Evolutionary conservation across 2,329 filamentous ascomycete species (phyloP).

Genomic region (Sordariomycetes sp.): DNA sequence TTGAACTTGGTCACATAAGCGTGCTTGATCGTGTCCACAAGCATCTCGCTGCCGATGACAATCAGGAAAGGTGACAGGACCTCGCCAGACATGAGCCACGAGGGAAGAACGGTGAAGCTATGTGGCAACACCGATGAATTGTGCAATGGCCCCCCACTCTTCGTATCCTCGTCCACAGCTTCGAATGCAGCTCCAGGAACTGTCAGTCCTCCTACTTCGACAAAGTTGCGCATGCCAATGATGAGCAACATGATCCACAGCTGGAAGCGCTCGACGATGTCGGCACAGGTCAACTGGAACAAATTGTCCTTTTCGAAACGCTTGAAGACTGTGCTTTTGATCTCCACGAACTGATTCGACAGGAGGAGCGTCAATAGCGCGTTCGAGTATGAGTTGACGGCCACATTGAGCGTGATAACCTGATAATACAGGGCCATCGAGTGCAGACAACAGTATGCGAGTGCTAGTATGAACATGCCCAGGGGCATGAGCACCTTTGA

Average conservation of each 20-base stretch:
- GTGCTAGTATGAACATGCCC: conserved; percentile 80
- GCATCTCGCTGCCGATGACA: conserved; percentile 90
- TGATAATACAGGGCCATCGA: conserved; percentile 90
- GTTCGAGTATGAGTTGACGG: conserved; percentile 97
- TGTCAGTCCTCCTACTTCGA: conserved; percentile 84
- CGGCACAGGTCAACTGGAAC: conserved; percentile 92
- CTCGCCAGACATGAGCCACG: conserved; percentile 68
- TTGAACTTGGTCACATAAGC: conserved; percentile 99
- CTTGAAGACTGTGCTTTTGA: conserved; percentile 98
- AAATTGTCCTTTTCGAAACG: conserved; percentile 97
- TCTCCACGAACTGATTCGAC: conserved; percentile 98
- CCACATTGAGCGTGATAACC: conserved; percentile 94
- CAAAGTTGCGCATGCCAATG: conserved; percentile 90
- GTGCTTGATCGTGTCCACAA: conserved; percentile 95
- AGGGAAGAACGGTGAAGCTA: conserved; percentile 83
- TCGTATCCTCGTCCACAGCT: conserved; percentile 21
- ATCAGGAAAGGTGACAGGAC: conserved; percentile 88
- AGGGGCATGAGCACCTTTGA: conserved; percentile 85
- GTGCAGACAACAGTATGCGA: conserved; percentile 83
- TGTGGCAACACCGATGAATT: conserved; percentile 73
- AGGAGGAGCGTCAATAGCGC: conserved; percentile 84
- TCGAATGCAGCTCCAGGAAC: conserved; percentile 45
- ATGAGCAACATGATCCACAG: conserved; percentile 96
- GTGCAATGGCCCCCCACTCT: conserved; percentile 45
- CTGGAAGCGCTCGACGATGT: conserved; percentile 94